Base-by-base conservation (phyloP, 495 filamentous ascomycete species). In the Tuber calosporum region DNA sequence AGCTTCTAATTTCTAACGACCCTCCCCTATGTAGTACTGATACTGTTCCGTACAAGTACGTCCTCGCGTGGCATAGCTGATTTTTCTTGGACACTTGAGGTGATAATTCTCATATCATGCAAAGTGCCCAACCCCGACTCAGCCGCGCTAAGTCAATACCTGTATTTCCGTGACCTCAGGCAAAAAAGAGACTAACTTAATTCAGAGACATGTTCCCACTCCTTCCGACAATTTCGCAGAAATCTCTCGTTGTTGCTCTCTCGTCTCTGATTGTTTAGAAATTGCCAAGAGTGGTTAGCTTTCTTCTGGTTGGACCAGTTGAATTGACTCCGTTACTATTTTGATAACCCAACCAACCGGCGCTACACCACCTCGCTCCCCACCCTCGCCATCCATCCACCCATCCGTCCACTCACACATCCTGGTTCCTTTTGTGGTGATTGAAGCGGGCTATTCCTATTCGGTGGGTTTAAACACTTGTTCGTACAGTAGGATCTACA, bases 251-350 rank as follows among this genome's bases (percentile, higher is more conserved):
- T 34, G 53, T 62, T 62, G 26, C 34, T 26, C 26, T 11, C n/a
- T n/a, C n/a, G 53, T 30, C 9, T 62, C 53, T 34, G 11, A 3
- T 17, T 62, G 53, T 62, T 30, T 62, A 17, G 53, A 4, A 62
- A 34, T 34, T 62, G 53, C 53, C 53, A 34, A 62, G 53, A 62
- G 53, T 30, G 53, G 26, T 62, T 17, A 15, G 26, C 17, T 62
- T 34, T 62, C n/a, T 62, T 26, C 26, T 62, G 9, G 53, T 15
- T 15, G 1, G 53, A 62, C 53, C 30, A 34, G 26, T 34, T 58
- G n/a, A 11, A n/a, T 62, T 62, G 34, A 62, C 53, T 34, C 53
- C 53, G 53, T 62, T 62, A 62, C 53, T 62, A 62, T 62, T 62
- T 62, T 62, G 26, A 34, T 62, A 17, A 15, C 53, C 53, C 53